Percentiles rank a stretch among this genome's conserved stretches.
Conservation (phyloP, 768 basidiomycete genomes). For the Coprinellus aureogranulatus region DNA sequence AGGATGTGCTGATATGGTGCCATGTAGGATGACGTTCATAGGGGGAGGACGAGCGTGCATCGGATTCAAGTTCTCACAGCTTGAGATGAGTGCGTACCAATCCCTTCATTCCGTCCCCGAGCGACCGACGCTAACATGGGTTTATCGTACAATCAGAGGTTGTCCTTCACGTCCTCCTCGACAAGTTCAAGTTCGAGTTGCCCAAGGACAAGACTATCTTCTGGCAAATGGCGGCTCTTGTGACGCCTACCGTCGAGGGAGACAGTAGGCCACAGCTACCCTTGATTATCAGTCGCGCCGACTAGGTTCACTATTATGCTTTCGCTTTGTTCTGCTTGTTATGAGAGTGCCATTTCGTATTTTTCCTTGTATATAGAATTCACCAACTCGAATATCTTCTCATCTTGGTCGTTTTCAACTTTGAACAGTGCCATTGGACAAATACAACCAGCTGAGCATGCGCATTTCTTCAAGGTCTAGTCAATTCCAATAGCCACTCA, state of each 20-base stretch:
- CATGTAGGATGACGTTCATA: conserved; percentile 44
- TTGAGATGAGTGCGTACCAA: conserved; percentile 53
- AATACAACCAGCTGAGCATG: too few species aligned
- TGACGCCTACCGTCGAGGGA: conserved; percentile 17
- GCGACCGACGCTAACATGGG: not conserved
- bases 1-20: too few species aligned
- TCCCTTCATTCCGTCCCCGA: conserved; percentile 5
- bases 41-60: conserved; percentile 45
- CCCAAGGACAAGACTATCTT: conserved; percentile 22
- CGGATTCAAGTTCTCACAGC: conserved; percentile 49
- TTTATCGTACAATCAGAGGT: conserved; percentile 20
- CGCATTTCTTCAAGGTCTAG: too few species aligned
- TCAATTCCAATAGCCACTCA: too few species aligned
- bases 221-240: conserved; percentile 29
- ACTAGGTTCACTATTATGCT: too few species aligned
- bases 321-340: too few species aligned
- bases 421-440: too few species aligned
- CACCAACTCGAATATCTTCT: too few species aligned
- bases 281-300: conserved; percentile 10
- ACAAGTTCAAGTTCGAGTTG: conserved; percentile 24
- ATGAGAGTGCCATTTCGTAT: too few species aligned
- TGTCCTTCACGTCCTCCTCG: conserved; percentile 23
- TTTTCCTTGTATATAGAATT: too few species aligned
- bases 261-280: conserved; percentile 13
- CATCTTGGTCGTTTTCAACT: too few species aligned